Evolutionary conservation across 2,329 filamentous ascomycete species (phyloP).

Genomic region (Thielaviopsis euricoi): DNA sequence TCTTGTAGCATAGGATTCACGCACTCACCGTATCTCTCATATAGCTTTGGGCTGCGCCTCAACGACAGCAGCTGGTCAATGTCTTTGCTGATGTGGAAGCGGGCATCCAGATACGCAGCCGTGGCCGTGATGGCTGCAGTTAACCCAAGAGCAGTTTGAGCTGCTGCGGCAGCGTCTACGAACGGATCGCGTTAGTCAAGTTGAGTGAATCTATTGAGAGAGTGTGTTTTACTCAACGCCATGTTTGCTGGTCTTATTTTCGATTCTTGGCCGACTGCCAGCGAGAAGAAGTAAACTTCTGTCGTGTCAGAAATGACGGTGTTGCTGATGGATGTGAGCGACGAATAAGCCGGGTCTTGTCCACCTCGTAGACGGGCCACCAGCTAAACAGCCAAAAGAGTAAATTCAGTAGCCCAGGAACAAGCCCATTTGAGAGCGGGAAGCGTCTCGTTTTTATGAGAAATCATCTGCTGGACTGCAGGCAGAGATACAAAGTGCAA

Average conservation of each 20-base stretch:
- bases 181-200: background rate
- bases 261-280: no score
- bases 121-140: background rate
- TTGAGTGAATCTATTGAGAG: background rate
- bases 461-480: no score
- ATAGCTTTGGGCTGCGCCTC: conserved; percentile 26
- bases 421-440: no score
- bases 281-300: no score
- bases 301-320: no score
- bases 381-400: no score
- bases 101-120: conserved; percentile 45
- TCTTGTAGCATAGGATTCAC: conserved; percentile 10
- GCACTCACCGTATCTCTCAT: conserved; percentile 28
- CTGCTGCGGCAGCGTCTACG: background rate
- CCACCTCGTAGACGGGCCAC: no score
- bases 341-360: no score
- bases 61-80: conserved; percentile 27
- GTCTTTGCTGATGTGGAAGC: conserved; percentile 50
- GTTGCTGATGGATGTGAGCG: no score
- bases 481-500: no score
- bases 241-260: background rate
- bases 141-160: background rate
- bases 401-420: no score
- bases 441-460: no score
- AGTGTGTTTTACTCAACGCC: background rate